These are phyloP conservation scores for Nitzschia sp. DNA, from an alignment of 108 stramenopile genomes.

Conservation along the genomic window DNA sequence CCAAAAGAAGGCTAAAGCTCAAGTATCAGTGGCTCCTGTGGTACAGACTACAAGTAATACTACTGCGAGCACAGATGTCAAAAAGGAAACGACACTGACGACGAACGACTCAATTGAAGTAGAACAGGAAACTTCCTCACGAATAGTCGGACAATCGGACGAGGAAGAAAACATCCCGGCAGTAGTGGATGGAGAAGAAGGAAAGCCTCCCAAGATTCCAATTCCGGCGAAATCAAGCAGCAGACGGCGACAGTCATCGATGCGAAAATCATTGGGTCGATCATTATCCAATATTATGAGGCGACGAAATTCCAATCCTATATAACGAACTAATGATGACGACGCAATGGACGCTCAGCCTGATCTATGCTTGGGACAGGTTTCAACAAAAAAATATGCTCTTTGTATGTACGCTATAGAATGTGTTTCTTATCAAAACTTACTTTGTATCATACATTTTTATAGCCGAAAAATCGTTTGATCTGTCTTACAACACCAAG, in stretches of 20 bases:
- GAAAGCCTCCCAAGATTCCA: background rate
- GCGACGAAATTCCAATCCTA: constrained; percentile 2
- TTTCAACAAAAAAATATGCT: no score
- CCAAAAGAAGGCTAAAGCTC: background rate
- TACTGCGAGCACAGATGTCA: background rate
- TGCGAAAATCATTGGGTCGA: background rate
- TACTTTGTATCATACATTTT: no score
- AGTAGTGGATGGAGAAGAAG: background rate
- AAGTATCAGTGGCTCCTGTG: no score
- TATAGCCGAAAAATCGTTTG: no score
- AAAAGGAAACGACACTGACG: background rate
- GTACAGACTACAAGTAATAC: no score
- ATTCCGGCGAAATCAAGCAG: no score
- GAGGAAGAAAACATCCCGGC: background rate
- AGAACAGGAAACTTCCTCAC: background rate
- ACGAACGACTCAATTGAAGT: constrained; percentile 12
- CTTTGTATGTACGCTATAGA: no score
- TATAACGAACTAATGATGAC: no score
- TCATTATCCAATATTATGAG: constrained; percentile 1
- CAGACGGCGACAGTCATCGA: background rate
- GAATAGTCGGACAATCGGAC: background rate
- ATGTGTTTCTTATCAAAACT: no score
- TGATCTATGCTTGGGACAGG: no score
- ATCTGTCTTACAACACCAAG: no score
- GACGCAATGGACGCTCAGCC: no score